Evolutionary conservation across 2,329 filamentous ascomycete genomes (phyloP).

Genomic region (Aspergillus sp.): DNA sequence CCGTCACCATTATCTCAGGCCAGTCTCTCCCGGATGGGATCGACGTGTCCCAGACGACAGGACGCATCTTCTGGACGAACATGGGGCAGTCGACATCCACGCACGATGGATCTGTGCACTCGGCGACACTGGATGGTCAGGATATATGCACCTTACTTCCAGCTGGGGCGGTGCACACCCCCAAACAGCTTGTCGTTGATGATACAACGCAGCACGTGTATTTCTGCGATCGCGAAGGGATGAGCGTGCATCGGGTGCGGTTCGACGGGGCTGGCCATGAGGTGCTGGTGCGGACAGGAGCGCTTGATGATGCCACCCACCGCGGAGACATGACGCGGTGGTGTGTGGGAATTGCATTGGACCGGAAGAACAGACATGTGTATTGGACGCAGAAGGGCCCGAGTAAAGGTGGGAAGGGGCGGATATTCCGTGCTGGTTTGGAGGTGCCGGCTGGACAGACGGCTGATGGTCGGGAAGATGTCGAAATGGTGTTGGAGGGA

Average conservation of each 20-base stretch:
- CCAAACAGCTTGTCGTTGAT: conserved; percentile 46
- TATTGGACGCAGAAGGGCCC: conserved; percentile 65
- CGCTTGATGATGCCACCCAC: background rate
- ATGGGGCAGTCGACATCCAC: conserved; percentile 54
- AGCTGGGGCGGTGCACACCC: conserved; percentile 52
- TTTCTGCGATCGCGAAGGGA: conserved; percentile 49
- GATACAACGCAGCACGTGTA: conserved; percentile 35
- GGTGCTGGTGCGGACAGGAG: conserved; percentile 22
- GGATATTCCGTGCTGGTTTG: conserved; percentile 53
- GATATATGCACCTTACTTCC: conserved; percentile 49
- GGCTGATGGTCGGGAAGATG: background rate
- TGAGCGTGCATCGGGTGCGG: conserved; percentile 39
- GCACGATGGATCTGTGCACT: conserved; percentile 47
- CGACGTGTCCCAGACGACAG: conserved; percentile 34
- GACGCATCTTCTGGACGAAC: conserved; percentile 53
- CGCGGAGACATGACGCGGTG: conserved; percentile 35
- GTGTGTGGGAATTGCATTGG: conserved; percentile 58
- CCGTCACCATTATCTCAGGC: background rate
- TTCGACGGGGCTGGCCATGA: conserved; percentile 33
- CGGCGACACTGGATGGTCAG: conserved; percentile 11
- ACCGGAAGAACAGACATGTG: conserved; percentile 43
- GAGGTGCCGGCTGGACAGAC: background rate
- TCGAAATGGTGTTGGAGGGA: conserved; percentile 37
- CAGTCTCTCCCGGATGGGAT: conserved; percentile 50
- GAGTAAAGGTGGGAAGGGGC: conserved; percentile 53